Evolutionary conservation across 768 basidiomycete genomes (phyloP), one percentile per base, ranked within the genome.

Genomic region (Cyclocybe cylindracea): DNA sequence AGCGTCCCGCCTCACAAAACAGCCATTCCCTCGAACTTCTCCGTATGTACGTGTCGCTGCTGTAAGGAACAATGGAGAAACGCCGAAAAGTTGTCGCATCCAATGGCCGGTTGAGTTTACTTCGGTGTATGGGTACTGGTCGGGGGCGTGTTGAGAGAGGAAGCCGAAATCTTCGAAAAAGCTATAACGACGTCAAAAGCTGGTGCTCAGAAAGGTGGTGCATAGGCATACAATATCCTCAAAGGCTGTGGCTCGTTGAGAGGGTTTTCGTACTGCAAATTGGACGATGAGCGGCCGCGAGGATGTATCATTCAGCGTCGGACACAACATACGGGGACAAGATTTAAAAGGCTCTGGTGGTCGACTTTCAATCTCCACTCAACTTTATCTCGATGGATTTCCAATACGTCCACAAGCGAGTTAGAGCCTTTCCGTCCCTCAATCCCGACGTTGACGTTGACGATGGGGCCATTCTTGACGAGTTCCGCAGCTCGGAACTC

Each of bases 111-210:
- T 52, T 7, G 44, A 40, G 4, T 46, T 46, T 16, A 24, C n/a
- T 16, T 52, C 44, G 11, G 19, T 38, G 11, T 45, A 29, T 7
- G 38, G 14, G 18, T 46, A 19, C 10, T 14, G 19, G 7, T 36
- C 33, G 7, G 35, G 24, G 19, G 11, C 10, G 10, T 7, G 8
- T 7, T 2, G 5, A 39, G 41, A 43, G 9, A 46, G 8, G 33
- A 46, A 52, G 38, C 46, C 40, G 10, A 52, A 34, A 13, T 52
- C 50, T 40, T 52, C 38, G 19, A 52, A 36, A 33, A 52, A 52
- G 31, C 50, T 52, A 10, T 0, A 34, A 35, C 14, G 10, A 33
- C 29, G n/a, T 18, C 13, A 24, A 14, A 38, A 29, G 24, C 5
- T 7, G 7, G 32, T 9, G 4, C 7, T 42, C 13, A 16, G 5